Evolutionary conservation across 1,284 basidiomycete species (phyloP).

Genomic region (Austroboletus novae-zelandiae): DNA sequence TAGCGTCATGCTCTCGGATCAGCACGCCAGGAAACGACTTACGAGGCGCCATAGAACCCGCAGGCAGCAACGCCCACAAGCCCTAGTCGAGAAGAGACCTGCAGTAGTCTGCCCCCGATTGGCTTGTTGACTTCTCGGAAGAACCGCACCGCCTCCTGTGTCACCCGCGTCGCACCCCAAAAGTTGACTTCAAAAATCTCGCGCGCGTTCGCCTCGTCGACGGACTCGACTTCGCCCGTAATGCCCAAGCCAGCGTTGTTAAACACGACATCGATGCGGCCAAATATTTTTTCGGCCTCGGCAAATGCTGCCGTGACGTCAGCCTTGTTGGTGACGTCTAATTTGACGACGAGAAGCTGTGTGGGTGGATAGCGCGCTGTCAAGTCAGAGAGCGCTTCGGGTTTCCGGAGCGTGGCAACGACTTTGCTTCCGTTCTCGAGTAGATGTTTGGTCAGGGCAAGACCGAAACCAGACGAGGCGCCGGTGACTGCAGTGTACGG

Average conservation of each 20-base stretch:
- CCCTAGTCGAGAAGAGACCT: constrained; percentile 24
- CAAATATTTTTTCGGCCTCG: not conserved
- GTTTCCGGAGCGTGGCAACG: not conserved
- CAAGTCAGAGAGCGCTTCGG: not conserved
- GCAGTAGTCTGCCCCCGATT: constrained; percentile 29
- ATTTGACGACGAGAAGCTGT: constrained; percentile 35
- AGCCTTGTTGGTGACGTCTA: constrained; percentile 34
- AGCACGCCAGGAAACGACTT: not conserved
- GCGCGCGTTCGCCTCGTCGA: constrained; percentile 20
- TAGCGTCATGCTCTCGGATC: not conserved
- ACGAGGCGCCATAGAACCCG: constrained; percentile 10
- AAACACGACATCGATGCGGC: not conserved
- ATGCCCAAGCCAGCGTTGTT: not conserved
- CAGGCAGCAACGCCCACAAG: not conserved
- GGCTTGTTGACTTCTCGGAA: constrained; percentile 33
- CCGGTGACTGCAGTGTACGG: constrained; percentile 1
- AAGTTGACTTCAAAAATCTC: constrained; percentile 33
- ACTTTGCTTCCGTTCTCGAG: constrained; percentile 29
- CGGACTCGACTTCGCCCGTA: constrained; percentile 12
- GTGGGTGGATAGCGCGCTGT: not conserved
- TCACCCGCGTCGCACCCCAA: constrained; percentile 30
- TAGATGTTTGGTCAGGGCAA: constrained; percentile 1
- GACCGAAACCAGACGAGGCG: constrained; percentile 12
- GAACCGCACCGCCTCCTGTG: constrained; percentile 29
- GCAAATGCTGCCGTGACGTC: not conserved